Base-by-base conservation (phyloP, 1,139 yeast genomes). In the Sugiyamaella sp. region DNA sequence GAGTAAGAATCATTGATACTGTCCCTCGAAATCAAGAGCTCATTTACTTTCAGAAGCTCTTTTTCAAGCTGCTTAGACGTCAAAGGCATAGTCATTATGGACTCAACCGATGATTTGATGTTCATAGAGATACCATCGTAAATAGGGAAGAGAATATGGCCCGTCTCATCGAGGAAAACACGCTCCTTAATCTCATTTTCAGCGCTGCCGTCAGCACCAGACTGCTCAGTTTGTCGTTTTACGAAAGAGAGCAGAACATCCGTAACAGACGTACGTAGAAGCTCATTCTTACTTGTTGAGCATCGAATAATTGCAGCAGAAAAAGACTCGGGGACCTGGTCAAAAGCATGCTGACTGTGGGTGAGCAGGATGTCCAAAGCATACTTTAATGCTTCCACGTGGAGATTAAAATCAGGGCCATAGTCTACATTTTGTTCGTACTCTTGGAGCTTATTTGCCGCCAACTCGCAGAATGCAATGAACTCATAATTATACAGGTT, bases 1-100 rank as follows among this genome's bases (percentile, higher is more conserved):
- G 65, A 66, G 57, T 72, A 58, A 10, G 60, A 60, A 12, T 62
- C 58, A 2, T 64, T 55, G 10, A 61, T 53, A 9, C 59, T 65
- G 4, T 56, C 51, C 19, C 63, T 59, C 27, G 61, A 57, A n/a
- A 56, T 60, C 45, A 60, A 56, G 17, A 58, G 61, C 38, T 50
- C 60, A 21, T 54, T 54, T 20, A 61, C 59, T 33, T 57, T 58
- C 21, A 46, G 45, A 19, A 60, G 58, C 40, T 57, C 57, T 25
- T 57, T 55, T 25, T 56, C 53, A 42, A 58, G 51, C 19, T 52
- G 41, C 29, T 41, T 33, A 22, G 51, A 51, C 25, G 51, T 50
- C 46, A 52, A 46, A 43, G 46, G 46, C 56, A 45, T 27, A 10
- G 33, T 37, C 45, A 53, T 51, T 20, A 56, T 53, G 17, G 46